phyloP scores from a whole-genome alignment of 768 basidiomycete species.

The Dioszegia crocea region DNA sequence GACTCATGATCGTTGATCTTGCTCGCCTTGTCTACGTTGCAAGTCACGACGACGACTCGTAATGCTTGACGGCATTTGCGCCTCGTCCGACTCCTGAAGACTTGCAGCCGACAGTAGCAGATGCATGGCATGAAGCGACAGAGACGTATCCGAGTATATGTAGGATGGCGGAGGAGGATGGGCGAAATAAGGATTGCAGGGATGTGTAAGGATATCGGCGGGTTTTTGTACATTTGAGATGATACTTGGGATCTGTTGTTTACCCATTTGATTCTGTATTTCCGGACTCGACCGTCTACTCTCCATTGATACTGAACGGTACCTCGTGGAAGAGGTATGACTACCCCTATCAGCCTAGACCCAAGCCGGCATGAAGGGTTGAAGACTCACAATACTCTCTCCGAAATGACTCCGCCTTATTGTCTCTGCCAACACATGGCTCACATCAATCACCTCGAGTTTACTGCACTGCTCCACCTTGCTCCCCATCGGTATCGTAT shows the following conservation, averaged over 20 bases:
- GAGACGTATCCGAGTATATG: too few relatives aligned
- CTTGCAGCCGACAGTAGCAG: too few relatives aligned
- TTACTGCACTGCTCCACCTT: constrained; percentile 63
- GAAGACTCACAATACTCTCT: constrained; percentile 47
- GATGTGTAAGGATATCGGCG: background rate
- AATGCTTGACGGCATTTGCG: too few relatives aligned
- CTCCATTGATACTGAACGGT: constrained; percentile 24
- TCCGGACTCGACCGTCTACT: background rate
- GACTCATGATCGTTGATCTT: too few relatives aligned
- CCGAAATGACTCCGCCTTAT: constrained; percentile 64
- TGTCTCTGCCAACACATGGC: constrained; percentile 87
- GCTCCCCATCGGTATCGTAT: constrained; percentile 81
- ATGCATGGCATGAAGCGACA: too few relatives aligned
- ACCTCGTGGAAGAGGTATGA: constrained; percentile 51
- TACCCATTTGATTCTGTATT: background rate
- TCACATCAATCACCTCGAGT: constrained; percentile 83
- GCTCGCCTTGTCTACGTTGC: too few relatives aligned
- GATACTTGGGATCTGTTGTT: background rate
- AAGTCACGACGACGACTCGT: too few relatives aligned
- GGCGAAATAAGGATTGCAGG: too few relatives aligned
- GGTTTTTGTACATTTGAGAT: background rate
- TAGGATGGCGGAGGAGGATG: too few relatives aligned
- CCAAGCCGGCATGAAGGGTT: background rate
- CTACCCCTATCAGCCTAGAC: constrained; percentile 15
- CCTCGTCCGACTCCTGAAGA: too few relatives aligned